A percentile compares a stretch with the other conserved stretches of the same genome.
Evolutionary conservation across 768 basidiomycete species (phyloP).

Genomic region (Cyclocybe aegerita): DNA sequence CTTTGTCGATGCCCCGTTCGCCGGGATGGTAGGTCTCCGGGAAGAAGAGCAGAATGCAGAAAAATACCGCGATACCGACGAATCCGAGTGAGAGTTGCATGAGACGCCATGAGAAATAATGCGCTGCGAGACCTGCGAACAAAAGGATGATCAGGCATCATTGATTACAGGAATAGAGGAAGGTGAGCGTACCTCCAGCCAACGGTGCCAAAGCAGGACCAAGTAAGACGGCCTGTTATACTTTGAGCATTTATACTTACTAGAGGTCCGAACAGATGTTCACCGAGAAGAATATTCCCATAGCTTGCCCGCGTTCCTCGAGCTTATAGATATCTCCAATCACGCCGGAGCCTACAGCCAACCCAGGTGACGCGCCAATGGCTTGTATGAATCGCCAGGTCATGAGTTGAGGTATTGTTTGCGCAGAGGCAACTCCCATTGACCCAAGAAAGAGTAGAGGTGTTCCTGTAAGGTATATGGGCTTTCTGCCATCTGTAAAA

Average conservation of each 20-base stretch:
- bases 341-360: constrained; percentile 51
- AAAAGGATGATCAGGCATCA: neutral
- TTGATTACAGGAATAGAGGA: neutral
- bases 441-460: constrained; percentile 59
- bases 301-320: constrained; percentile 54
- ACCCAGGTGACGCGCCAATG: constrained; percentile 54
- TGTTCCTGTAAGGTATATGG: constrained; percentile 57
- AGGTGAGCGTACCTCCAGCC: constrained; percentile 40
- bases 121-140: constrained; percentile 43
- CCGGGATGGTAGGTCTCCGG: constrained; percentile 72
- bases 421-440: constrained; percentile 53
- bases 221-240: constrained; percentile 45
- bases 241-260: neutral
- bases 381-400: constrained; percentile 63
- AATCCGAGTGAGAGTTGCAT: constrained; percentile 49
- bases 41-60: constrained; percentile 42
- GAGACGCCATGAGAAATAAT: constrained; percentile 68
- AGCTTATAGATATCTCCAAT: constrained; percentile 63
- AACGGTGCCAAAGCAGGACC: constrained; percentile 64
- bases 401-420: constrained; percentile 44
- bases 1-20: constrained; percentile 51
- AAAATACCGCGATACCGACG: constrained; percentile 36
- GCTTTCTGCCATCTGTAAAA: constrained; percentile 55
- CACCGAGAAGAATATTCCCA: constrained; percentile 57
- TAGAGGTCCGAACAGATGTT: constrained; percentile 1